A percentile compares a stretch with the other conserved stretches of the same genome.
These are phyloP conservation scores for Circinella umbellata DNA, from an alignment of 371 early-diverging fungal species.

Conservation along the genomic window DNA sequence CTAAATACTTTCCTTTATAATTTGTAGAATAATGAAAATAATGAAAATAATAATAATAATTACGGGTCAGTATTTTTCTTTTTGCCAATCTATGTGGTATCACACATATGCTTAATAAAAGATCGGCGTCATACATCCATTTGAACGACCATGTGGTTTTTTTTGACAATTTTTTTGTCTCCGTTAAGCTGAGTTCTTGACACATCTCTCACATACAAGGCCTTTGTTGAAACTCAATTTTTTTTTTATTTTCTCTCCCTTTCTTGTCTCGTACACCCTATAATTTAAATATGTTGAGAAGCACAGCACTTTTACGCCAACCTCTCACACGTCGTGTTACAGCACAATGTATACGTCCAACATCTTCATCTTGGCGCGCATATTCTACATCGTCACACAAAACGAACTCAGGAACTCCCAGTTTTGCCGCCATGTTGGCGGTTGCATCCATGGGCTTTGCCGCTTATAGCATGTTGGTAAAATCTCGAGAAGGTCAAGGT, in stretches of 20 bases:
- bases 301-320: conserved; percentile 5
- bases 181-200: background rate
- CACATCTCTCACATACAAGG: background rate
- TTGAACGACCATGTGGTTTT: background rate
- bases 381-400: conserved; percentile 17
- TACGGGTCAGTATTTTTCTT: too few relatives aligned
- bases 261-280: background rate
- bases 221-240: conserved; percentile 1
- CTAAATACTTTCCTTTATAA: too few relatives aligned
- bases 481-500: conserved; percentile 54
- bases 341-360: background rate
- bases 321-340: background rate
- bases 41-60: background rate
- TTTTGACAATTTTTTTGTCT: background rate
- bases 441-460: conserved; percentile 60
- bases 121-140: too few relatives aligned
- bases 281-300: background rate
- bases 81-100: too few relatives aligned
- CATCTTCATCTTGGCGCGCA: background rate
- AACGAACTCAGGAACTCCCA: conserved; percentile 29
- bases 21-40: too few relatives aligned
- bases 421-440: conserved; percentile 53
- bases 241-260: background rate
- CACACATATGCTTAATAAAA: too few relatives aligned
- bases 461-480: conserved; percentile 51